Conservation (phyloP, 768 basidiomycete genomes). For the Paxillus involutus region DNA sequence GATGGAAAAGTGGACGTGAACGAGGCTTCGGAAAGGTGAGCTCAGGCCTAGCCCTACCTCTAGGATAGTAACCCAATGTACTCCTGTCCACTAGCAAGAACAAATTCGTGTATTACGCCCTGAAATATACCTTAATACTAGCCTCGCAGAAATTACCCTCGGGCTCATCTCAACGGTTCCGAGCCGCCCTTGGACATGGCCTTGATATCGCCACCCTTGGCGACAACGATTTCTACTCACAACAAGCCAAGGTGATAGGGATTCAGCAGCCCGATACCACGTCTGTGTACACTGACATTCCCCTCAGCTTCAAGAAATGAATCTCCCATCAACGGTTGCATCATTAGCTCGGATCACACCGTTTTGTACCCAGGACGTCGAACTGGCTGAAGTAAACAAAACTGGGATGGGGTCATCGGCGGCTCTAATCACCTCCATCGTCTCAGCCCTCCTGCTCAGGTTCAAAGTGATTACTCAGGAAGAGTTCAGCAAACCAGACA, state of each 20-base stretch:
- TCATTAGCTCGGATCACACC: conserved; percentile 73
- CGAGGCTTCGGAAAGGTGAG: conserved; percentile 23
- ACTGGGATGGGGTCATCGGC: conserved; percentile 97
- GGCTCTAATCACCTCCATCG: conserved; percentile 93
- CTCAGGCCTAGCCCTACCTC: background rate
- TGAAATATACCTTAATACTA: conserved; percentile 75
- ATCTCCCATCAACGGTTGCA: conserved; percentile 59
- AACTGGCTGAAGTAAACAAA: conserved; percentile 87
- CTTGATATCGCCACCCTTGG: conserved; percentile 83
- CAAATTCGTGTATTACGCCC: conserved; percentile 89
- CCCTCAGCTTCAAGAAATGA: conserved; percentile 58
- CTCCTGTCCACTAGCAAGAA: conserved; percentile 53
- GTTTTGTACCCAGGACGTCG: conserved; percentile 70
- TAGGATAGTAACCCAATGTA: background rate
- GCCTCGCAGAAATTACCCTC: conserved; percentile 47
- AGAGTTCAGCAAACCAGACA: conserved; percentile 44
- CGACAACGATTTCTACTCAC: conserved; percentile 98
- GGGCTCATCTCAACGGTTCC: conserved; percentile 44
- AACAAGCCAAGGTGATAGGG: conserved; percentile 68
- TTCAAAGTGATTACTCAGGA: conserved; percentile 56
- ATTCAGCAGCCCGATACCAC: background rate
- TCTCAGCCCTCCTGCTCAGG: conserved; percentile 81
- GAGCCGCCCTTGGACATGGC: conserved; percentile 45
- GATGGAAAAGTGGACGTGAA: conserved; percentile 24
- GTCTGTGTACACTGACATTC: conserved; percentile 3